These are phyloP conservation scores for Nephelium lappaceum DNA, from an alignment of 345 rosid genomes.

Conservation along the genomic window DNA sequence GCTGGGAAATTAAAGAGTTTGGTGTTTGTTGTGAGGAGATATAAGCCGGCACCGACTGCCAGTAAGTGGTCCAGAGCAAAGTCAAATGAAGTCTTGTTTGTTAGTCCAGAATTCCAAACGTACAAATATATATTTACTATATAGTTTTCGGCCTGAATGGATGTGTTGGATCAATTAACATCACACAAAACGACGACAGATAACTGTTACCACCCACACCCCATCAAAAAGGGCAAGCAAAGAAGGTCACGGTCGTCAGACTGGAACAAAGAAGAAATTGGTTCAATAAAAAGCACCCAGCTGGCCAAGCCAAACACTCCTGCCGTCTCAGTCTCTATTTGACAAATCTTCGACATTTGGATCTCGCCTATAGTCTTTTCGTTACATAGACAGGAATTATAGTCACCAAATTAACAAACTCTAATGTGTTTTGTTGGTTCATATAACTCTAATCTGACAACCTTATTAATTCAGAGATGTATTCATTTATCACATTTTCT, in stretches of 20 bases:
- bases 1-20: neutral
- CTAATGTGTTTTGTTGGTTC: neutral
- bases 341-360: too few relatives aligned
- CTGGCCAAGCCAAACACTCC: constrained; percentile 4
- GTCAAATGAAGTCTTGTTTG: neutral
- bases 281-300: neutral
- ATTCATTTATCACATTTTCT: neutral
- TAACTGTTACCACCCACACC: neutral
- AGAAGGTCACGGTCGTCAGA: neutral
- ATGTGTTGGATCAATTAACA: too few relatives aligned
- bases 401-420: neutral
- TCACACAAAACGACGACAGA: constrained; percentile 16
- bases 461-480: neutral
- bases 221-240: neutral
- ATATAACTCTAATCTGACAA: neutral
- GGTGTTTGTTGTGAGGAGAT: neutral
- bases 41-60: constrained; percentile 21
- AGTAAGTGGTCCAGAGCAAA: neutral
- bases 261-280: neutral
- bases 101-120: neutral
- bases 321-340: constrained; percentile 6
- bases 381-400: too few relatives aligned
- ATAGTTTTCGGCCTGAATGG: neutral
- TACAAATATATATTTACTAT: neutral
- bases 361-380: too few relatives aligned